These are phyloP conservation scores for Lactarius trivialis DNA, from an alignment of 768 basidiomycete species.

Conservation along the genomic window DNA sequence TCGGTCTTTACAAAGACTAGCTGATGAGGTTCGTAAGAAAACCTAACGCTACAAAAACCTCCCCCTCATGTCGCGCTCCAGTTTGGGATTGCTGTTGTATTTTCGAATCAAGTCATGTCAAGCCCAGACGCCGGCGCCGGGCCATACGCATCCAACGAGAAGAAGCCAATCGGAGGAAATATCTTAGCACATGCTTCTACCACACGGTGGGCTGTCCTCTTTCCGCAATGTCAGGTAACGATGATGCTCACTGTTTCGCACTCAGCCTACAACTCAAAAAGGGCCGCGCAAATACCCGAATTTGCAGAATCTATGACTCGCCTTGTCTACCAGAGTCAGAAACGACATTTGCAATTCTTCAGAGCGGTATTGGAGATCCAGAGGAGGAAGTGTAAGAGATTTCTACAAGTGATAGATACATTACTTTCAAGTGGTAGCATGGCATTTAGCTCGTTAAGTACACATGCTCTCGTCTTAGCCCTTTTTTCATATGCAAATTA, in stretches of 20 bases:
- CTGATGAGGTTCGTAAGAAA: conserved; percentile 73
- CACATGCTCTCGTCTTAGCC: background rate
- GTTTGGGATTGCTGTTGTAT: conserved; percentile 97
- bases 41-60: background rate
- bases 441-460: background rate
- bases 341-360: conserved; percentile 88
- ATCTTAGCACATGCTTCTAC: conserved; percentile 99
- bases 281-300: conserved; percentile 82
- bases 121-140: conserved; percentile 91
- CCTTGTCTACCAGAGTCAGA: conserved; percentile 97
- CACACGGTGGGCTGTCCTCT: conserved; percentile 56
- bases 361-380: conserved; percentile 89
- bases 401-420: background rate
- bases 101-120: conserved; percentile 99
- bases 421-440: background rate
- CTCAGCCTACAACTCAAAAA: conserved; percentile 84
- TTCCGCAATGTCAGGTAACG: background rate
- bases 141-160: conserved; percentile 83
- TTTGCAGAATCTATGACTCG: conserved; percentile 97
- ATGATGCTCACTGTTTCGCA: background rate
- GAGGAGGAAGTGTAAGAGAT: conserved; percentile 64
- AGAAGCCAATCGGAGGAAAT: conserved; percentile 98
- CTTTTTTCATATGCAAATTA: background rate
- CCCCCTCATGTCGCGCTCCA: conserved; percentile 31
- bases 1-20: conserved; percentile 84